Conservation (phyloP, 148 eudicot species). For the Beta vulgaris region DNA sequence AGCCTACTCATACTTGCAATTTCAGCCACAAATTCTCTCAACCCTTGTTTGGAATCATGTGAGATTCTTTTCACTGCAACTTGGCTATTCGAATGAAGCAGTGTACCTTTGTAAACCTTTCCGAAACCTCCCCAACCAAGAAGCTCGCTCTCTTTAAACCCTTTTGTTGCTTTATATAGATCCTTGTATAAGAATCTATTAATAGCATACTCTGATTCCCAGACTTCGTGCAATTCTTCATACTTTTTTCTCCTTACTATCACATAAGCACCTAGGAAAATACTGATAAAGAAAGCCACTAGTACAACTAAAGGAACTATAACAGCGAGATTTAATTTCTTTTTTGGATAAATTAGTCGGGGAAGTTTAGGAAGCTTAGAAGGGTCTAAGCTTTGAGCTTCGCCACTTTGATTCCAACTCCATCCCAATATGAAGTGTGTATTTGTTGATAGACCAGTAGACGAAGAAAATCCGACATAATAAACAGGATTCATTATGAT, state of each 20-base stretch:
- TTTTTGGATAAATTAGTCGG: conserved; percentile 6
- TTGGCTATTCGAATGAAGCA: conserved; percentile 27
- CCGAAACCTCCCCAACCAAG: conserved; percentile 56
- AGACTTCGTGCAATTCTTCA: conserved; percentile 22
- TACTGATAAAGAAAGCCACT: conserved; percentile 8
- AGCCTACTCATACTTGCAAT: conserved; percentile 43
- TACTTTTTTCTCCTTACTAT: conserved; percentile 10
- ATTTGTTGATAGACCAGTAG: conserved; percentile 34
- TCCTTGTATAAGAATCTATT: conserved; percentile 40
- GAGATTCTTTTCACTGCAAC: conserved; percentile 46
- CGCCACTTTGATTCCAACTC: conserved; percentile 42
- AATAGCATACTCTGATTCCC: conserved; percentile 30
- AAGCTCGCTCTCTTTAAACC: conserved; percentile 37
- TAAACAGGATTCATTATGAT: conserved; percentile 28
- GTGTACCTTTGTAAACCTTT: conserved; percentile 38
- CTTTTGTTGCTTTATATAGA: conserved; percentile 42
- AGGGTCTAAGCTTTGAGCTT: conserved; percentile 33
- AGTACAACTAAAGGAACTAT: conserved; percentile 16
- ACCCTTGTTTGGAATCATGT: conserved; percentile 44
- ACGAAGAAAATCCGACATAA: conserved; percentile 42
- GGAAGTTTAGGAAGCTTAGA: conserved; percentile 31
- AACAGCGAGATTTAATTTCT: neutral
- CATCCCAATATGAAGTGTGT: conserved; percentile 41
- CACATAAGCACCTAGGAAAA: conserved; percentile 6
- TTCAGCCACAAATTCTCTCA: conserved; percentile 44